These are phyloP conservation scores for Cryphonectria carpinicola DNA, from an alignment of 2,329 filamentous ascomycete species.

Conservation along the genomic window DNA sequence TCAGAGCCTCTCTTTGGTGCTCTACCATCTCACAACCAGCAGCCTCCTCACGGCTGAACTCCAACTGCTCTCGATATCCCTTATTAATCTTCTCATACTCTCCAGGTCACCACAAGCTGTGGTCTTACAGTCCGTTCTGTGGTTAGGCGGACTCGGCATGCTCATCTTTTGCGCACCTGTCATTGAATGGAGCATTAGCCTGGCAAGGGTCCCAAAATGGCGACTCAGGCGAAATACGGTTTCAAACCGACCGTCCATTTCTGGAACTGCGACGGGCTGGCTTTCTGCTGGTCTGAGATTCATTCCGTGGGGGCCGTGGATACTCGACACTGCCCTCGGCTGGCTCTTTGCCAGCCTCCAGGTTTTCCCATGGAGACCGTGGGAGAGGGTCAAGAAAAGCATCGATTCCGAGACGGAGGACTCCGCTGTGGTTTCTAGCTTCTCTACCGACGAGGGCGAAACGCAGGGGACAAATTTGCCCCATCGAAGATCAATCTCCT, in stretches of 20 bases:
- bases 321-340: not conserved
- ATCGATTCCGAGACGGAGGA: conserved; percentile 40
- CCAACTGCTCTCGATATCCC: conserved; percentile 78
- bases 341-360: conserved; percentile 32
- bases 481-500: conserved; percentile 17
- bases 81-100: conserved; percentile 81
- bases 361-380: conserved; percentile 35
- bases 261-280: conserved; percentile 40
- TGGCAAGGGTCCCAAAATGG: conserved; percentile 91
- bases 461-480: not conserved
- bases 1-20: conserved; percentile 70
- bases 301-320: conserved; percentile 30
- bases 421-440: conserved; percentile 37
- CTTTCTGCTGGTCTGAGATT: conserved; percentile 35
- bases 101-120: conserved; percentile 80
- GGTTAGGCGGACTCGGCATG: conserved; percentile 78
- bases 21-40: conserved; percentile 84
- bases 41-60: conserved; percentile 87
- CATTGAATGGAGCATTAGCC: conserved; percentile 79
- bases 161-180: conserved; percentile 75
- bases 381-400: conserved; percentile 37
- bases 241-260: conserved; percentile 40
- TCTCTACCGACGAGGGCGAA: conserved; percentile 36
- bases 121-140: conserved; percentile 84
- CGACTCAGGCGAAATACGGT: conserved; percentile 68